A percentile compares a stretch with the other conserved stretches of the same genome.
Evolutionary conservation across 2,329 filamentous ascomycete genomes (phyloP).

Genomic region (Neonectria neomacrospora): DNA sequence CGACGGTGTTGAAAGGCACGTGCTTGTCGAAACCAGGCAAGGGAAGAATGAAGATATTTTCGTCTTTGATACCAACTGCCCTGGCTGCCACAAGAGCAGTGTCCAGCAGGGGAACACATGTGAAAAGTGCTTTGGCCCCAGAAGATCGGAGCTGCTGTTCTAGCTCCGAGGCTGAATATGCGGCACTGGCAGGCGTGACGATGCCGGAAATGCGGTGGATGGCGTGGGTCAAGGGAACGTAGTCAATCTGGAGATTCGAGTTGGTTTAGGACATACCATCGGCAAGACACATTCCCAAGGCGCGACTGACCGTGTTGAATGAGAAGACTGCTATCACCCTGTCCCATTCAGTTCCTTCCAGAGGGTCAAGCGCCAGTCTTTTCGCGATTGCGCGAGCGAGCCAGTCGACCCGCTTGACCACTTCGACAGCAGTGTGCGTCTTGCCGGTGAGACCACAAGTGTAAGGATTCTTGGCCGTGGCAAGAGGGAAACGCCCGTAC

Average conservation of each 20-base stretch:
- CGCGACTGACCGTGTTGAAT: constrained; percentile 73
- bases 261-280: rapidly evolving
- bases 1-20: constrained; percentile 68
- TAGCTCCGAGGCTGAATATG: constrained; percentile 75
- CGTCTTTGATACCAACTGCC: constrained; percentile 69
- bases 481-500: constrained; percentile 61
- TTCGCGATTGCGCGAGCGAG: constrained; percentile 77
- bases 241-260: constrained; percentile 69
- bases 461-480: constrained; percentile 75
- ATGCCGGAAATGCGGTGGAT: constrained; percentile 79
- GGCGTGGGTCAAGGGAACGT: constrained; percentile 78
- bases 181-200: constrained; percentile 78
- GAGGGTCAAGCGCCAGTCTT: constrained; percentile 75
- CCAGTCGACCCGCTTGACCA: constrained; percentile 72
- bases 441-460: constrained; percentile 80
- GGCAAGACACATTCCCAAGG: constrained; percentile 10
- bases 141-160: constrained; percentile 78
- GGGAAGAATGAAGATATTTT: constrained; percentile 76
- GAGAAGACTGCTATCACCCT: constrained; percentile 82
- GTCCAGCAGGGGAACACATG: constrained; percentile 72
- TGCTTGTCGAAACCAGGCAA: constrained; percentile 59
- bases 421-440: constrained; percentile 70
- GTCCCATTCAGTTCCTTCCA: constrained; percentile 80
- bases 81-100: constrained; percentile 72
- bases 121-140: constrained; percentile 77